These are phyloP conservation scores for Pichia gijzeniarum DNA, from an alignment of 805 yeast genomes.

Conservation along the genomic window DNA sequence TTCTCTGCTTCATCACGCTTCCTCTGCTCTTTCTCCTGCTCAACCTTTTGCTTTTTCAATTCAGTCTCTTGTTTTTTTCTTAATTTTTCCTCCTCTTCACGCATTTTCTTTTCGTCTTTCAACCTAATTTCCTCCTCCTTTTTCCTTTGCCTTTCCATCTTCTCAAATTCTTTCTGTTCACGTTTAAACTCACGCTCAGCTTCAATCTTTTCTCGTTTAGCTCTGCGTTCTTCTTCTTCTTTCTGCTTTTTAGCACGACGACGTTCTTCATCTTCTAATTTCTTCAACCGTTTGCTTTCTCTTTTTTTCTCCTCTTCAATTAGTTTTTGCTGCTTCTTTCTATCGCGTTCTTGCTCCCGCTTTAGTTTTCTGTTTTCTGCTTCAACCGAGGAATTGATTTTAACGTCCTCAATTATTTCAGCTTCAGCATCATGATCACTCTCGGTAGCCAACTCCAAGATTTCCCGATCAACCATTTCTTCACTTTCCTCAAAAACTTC, in stretches of 20 bases:
- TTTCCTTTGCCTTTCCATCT: constrained; percentile 21
- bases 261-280: constrained; percentile 11
- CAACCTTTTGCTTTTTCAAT: constrained; percentile 26
- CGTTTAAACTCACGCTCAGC: constrained; percentile 15
- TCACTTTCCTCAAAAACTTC: constrained; percentile 1
- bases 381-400: background rate
- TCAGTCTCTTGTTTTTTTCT: constrained; percentile 22
- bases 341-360: constrained; percentile 3
- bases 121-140: constrained; percentile 22
- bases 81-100: constrained; percentile 22
- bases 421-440: background rate
- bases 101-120: constrained; percentile 26
- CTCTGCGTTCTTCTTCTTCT: constrained; percentile 14
- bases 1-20: constrained; percentile 22
- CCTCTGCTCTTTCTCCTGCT: constrained; percentile 18
- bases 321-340: constrained; percentile 2
- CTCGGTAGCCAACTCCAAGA: constrained; percentile 3
- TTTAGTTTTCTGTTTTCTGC: constrained; percentile 12
- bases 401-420: background rate
- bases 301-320: constrained; percentile 11
- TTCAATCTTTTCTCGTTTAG: constrained; percentile 12
- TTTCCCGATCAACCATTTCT: constrained; percentile 3
- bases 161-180: constrained; percentile 24
- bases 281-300: constrained; percentile 3
- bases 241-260: constrained; percentile 10